These are phyloP conservation scores for Nemania bipapillata DNA, from an alignment of 2,329 filamentous ascomycete genomes.

Conservation along the genomic window DNA sequence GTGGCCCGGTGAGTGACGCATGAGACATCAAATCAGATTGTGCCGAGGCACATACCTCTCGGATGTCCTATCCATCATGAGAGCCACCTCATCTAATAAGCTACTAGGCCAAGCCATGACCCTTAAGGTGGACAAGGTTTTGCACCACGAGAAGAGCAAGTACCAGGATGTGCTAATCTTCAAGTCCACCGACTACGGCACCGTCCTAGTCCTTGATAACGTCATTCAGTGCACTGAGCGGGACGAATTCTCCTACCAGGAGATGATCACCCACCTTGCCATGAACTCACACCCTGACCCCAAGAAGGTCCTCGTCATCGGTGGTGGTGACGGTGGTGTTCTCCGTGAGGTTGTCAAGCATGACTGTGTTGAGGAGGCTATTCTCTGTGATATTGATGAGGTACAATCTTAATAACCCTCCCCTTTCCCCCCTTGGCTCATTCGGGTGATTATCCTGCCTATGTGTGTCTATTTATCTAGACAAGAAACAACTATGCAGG, in stretches of 20 bases:
- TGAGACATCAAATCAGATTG: background rate
- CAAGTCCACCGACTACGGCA: slow-evolving; percentile 96
- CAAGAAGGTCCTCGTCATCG: slow-evolving; percentile 98
- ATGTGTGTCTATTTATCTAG: background rate
- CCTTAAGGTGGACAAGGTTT: slow-evolving; percentile 94
- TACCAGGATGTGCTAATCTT: slow-evolving; percentile 99
- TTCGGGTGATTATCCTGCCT: background rate
- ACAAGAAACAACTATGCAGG: background rate
- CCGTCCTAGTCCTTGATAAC: slow-evolving; percentile 95
- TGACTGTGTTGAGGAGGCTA: slow-evolving; percentile 93
- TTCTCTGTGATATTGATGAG: slow-evolving; percentile 98
- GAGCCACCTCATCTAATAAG: slow-evolving; percentile 19
- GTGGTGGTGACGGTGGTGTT: slow-evolving; percentile 95
- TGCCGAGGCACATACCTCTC: background rate
- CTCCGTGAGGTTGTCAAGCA: slow-evolving; percentile 99
- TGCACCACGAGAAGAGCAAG: slow-evolving; percentile 99
- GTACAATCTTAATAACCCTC: slow-evolving; percentile 55
- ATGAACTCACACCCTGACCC: slow-evolving; percentile 99
- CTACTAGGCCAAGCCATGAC: slow-evolving; percentile 92
- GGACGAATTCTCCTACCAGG: slow-evolving; percentile 99
- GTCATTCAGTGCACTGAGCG: slow-evolving; percentile 99
- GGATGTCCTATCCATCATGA: background rate
- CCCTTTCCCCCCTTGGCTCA: slow-evolving; percentile 62
- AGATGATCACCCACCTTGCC: slow-evolving; percentile 99
- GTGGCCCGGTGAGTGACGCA: slow-evolving; percentile 77